These are phyloP conservation scores for Pistacia vera DNA, from an alignment of 345 rosid species.

Conservation along the genomic window DNA sequence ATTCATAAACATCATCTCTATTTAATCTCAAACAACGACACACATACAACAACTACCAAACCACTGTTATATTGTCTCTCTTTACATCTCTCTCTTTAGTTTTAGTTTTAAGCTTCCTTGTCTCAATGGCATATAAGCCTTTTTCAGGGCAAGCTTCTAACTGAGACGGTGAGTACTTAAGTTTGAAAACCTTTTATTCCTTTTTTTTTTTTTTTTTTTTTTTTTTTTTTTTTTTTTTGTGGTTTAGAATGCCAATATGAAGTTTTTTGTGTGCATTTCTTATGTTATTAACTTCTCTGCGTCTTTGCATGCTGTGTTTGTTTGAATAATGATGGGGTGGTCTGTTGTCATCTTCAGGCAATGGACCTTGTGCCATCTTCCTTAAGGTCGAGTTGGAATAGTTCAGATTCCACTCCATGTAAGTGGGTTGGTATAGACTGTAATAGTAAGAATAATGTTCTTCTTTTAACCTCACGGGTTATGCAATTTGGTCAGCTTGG, in stretches of 20 bases:
- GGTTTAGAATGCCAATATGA: conserved; percentile 13
- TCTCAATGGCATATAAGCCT: background rate
- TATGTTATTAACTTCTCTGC: conserved; percentile 18
- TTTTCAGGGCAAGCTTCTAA: background rate
- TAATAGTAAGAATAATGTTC: conserved; percentile 34
- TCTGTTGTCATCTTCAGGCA: conserved; percentile 49
- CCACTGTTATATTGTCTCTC: background rate
- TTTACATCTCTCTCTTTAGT: background rate
- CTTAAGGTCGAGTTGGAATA: conserved; percentile 53
- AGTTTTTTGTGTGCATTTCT: conserved; percentile 6
- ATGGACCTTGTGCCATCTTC: conserved; percentile 48
- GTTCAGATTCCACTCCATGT: conserved; percentile 57
- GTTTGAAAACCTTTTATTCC: background rate
- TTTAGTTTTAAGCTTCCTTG: background rate
- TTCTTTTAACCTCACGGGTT: conserved; percentile 48
- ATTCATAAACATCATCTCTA: background rate
- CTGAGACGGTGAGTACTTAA: background rate
- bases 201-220: too few relatives aligned
- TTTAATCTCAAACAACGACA: too few relatives aligned
- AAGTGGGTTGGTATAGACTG: conserved; percentile 66
- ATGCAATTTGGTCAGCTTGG: conserved; percentile 54
- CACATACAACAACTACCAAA: background rate
- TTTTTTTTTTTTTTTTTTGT: background rate
- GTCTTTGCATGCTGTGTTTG: conserved; percentile 21
- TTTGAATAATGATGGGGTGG: conserved; percentile 50